phyloP scores from a whole-genome alignment of 345 rosid species.

The Citrus sinensis region DNA sequence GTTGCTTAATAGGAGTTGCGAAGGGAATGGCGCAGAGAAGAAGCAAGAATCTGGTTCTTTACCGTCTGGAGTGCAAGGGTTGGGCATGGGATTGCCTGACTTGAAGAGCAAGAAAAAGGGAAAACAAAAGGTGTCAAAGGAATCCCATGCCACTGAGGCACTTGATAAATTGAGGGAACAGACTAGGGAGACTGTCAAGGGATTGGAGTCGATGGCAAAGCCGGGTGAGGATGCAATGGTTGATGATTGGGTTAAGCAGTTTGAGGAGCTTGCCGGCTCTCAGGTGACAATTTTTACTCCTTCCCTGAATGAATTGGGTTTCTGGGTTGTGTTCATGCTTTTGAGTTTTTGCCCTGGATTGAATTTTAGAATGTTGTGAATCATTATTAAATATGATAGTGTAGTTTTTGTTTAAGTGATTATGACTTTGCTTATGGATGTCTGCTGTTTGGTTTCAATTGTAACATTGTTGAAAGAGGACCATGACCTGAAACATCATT shows the following conservation, averaged over 20 bases:
- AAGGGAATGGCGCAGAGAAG: conserved; percentile 32
- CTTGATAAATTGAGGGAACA: conserved; percentile 85
- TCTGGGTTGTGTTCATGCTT: not conserved
- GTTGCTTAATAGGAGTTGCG: conserved; percentile 40
- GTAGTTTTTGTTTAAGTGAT: not conserved
- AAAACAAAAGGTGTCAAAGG: conserved; percentile 59
- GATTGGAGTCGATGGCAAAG: conserved; percentile 67
- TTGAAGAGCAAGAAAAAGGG: conserved; percentile 82
- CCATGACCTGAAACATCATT: not conserved
- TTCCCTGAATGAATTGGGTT: not conserved
- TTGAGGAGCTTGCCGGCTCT: conserved; percentile 82
- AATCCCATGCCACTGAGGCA: conserved; percentile 73
- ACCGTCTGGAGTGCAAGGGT: conserved; percentile 69
- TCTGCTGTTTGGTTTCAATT: not conserved
- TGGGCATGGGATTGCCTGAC: conserved; percentile 94
- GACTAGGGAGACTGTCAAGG: conserved; percentile 80
- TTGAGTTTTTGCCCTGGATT: not conserved
- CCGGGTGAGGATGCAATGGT: conserved; percentile 61
- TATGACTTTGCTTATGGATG: not conserved
- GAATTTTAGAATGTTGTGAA: not conserved
- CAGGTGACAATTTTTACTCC: conserved; percentile 44
- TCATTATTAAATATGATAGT: not conserved
- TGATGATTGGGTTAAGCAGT: conserved; percentile 97
- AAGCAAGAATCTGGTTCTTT: conserved; percentile 38
- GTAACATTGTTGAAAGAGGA: not conserved